Evolutionary conservation across 257 asterid species (phyloP).

Genomic region (Thymus mandschuricus): DNA sequence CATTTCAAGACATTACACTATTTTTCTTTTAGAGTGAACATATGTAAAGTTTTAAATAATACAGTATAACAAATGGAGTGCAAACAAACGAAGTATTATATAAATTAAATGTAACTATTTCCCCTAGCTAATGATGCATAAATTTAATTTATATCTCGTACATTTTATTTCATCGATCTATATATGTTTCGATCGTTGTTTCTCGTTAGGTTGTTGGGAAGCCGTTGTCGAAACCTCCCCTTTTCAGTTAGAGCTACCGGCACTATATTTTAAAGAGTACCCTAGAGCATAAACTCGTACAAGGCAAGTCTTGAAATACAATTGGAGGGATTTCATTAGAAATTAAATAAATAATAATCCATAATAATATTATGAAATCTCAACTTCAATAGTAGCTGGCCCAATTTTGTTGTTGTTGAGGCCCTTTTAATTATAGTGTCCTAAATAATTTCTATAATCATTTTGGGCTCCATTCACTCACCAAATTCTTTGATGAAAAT

Average conservation of each 20-base stretch:
- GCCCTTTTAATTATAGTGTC: constrained; percentile 15
- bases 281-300: constrained; percentile 29
- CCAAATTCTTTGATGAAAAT: no score
- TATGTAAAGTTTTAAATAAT: no score
- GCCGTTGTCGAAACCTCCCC: constrained; percentile 9
- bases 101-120: no score
- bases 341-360: not conserved
- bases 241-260: constrained; percentile 33
- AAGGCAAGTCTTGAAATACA: constrained; percentile 37
- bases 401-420: constrained; percentile 20
- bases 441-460: no score
- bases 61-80: no score
- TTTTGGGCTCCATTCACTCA: no score
- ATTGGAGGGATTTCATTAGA: constrained; percentile 13
- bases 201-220: constrained; percentile 23
- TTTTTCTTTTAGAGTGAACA: no score
- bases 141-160: not conserved
- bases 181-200: not conserved
- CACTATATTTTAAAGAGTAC: constrained; percentile 31
- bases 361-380: constrained; percentile 18
- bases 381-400: constrained; percentile 22
- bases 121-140: no score
- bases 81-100: no score
- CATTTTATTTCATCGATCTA: not conserved
- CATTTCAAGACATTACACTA: no score